A percentile compares a stretch with the other conserved stretches of the same genome.
These are phyloP conservation scores for Ampelomyces quisqualis DNA, from an alignment of 2,329 filamentous ascomycete genomes.

Conservation along the genomic window DNA sequence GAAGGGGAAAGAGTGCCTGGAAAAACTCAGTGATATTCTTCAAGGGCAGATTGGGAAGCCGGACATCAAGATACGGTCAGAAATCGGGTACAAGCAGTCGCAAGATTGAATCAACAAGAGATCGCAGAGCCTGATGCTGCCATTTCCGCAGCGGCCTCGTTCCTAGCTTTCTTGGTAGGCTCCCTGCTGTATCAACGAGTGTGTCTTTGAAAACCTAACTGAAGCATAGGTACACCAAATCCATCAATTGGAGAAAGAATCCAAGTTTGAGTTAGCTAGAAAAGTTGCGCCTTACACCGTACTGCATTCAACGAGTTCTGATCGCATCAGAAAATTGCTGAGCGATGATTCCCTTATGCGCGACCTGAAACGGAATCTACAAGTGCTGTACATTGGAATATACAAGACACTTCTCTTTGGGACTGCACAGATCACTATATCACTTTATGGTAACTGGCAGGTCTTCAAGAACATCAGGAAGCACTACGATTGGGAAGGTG, in stretches of 20 bases:
- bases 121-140: constrained; percentile 11
- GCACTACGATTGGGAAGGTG: constrained; percentile 20
- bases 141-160: constrained; percentile 17
- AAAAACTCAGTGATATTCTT: constrained; percentile 15
- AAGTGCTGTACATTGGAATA: constrained; percentile 13
- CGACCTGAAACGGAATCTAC: constrained; percentile 13
- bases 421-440: constrained; percentile 16
- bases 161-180: constrained; percentile 20
- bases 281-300: constrained; percentile 15
- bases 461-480: constrained; percentile 16
- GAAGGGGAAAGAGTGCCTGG: constrained; percentile 14
- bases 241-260: constrained; percentile 12
- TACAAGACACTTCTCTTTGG: constrained; percentile 17
- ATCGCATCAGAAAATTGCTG: constrained; percentile 6
- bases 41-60: constrained; percentile 15
- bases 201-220: background rate
- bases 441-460: constrained; percentile 12
- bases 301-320: constrained; percentile 12
- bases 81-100: constrained; percentile 16
- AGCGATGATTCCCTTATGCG: constrained; percentile 16
- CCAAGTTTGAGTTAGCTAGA: constrained; percentile 16
- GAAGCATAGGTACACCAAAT: constrained; percentile 12
- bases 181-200: too few relatives aligned
- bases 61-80: constrained; percentile 13
- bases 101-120: constrained; percentile 11